Percentiles rank a stretch among this genome's conserved stretches.
Evolutionary conservation across 2,329 filamentous ascomycete species (phyloP).

Genomic region (Pyricularia sp.): DNA sequence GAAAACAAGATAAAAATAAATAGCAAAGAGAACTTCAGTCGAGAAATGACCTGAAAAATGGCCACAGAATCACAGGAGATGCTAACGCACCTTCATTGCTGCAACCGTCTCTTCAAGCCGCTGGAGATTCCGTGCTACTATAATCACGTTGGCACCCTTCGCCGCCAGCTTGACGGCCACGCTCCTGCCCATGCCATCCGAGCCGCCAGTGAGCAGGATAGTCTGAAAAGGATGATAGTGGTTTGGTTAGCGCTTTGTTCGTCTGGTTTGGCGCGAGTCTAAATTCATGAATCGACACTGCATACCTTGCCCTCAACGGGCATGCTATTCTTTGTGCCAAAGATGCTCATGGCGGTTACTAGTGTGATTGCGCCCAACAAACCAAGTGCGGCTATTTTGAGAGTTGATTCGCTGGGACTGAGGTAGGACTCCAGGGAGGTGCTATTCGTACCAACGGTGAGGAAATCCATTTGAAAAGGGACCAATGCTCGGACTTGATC

Average conservation of each 20-base stretch:
- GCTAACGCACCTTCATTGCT: conserved; percentile 48
- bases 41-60: too few species aligned
- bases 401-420: conserved; percentile 8
- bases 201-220: conserved; percentile 80
- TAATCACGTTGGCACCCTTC: conserved; percentile 79
- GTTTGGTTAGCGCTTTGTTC: background rate
- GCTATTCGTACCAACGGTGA: background rate
- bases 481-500: background rate
- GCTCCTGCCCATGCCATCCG: conserved; percentile 82
- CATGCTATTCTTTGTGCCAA: conserved; percentile 65
- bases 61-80: background rate
- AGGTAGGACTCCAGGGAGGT: background rate
- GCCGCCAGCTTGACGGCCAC: conserved; percentile 64
- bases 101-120: conserved; percentile 66
- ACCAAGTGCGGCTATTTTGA: conserved; percentile 17
- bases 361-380: conserved; percentile 23
- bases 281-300: conserved; percentile 8
- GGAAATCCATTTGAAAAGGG: background rate
- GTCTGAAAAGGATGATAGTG: conserved; percentile 47
- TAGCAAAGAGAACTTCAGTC: background rate
- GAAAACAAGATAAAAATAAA: background rate
- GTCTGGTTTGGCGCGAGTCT: background rate
- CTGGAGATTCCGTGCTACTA: conserved; percentile 67
- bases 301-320: conserved; percentile 73
- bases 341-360: conserved; percentile 53